Base-by-base conservation (phyloP, 192 early-diverging fungal species). In the Gigaspora rosea region DNA sequence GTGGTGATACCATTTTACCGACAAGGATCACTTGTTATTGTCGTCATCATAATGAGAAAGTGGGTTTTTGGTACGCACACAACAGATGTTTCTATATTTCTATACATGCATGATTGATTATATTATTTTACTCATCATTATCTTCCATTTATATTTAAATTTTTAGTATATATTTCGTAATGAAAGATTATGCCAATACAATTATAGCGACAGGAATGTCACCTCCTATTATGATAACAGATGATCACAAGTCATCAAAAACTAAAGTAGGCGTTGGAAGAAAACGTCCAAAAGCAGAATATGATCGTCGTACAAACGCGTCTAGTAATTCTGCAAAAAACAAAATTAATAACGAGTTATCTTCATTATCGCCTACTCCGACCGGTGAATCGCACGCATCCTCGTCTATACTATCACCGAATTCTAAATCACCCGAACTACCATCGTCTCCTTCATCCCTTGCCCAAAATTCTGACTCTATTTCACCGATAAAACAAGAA, bases 1-100 rank as follows among this genome's bases (percentile, higher is more conserved):
- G 91, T 61, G 96, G 96, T 69, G 95, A 96, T 80, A 88, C 90
- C 6, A 90, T 94, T 71, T 84, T 98, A 56, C 96, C 96, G 41
- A 94, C 95, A 22, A 88, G 96, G 54, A 95, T 98, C 71, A 97
- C 96, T 8, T 98, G 96, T 85, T 98, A 98, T 80, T 97, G 96
- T 85, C 88, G 96, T 2, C 96, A 98, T 77, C 96, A 97, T 82
- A 88, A 90, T 81, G 96, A 98, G 78, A 97, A 96, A 85, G 82
- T 90, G 8, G 96, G 96, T 7, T 98, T 98, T 81, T 95, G 90
- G 83, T 82, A 16, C n/a, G 64, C 41, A 41, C 41, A 41, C n/a
- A n/a, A 20, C 47, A 36, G 46, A 47, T 9, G 8, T 46, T 12
- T 46, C 46, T 48, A 15, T 47, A 10, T 35, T 65, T 36, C n/a